Percentiles rank a stretch among this genome's conserved stretches.
phyloP scores from a whole-genome alignment of 768 basidiomycete genomes.

The Cytidiella melzeri region DNA sequence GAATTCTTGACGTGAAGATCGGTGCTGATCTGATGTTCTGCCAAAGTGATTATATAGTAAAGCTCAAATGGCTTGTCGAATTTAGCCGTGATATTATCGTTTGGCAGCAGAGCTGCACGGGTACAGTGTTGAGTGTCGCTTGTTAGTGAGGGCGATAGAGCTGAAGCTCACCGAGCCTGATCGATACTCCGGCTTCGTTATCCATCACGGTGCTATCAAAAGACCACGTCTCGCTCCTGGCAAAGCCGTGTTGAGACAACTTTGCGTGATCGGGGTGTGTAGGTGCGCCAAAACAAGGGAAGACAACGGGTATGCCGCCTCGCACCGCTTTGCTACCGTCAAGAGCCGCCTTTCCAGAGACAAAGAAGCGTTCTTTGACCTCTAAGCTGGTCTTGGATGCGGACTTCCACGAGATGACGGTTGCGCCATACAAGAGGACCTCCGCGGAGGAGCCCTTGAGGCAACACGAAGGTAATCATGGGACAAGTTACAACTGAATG shows the following conservation, averaged over 20 bases:
- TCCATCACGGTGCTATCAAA: constrained; percentile 61
- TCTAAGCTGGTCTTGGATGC: constrained; percentile 28
- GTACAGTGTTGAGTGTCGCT: neutral
- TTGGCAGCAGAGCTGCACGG: constrained; percentile 55
- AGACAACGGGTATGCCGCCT: constrained; percentile 57
- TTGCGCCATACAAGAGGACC: constrained; percentile 78
- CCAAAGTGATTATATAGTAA: constrained; percentile 75
- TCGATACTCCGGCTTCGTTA: constrained; percentile 64
- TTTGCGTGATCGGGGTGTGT: constrained; percentile 63
- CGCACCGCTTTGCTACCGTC: constrained; percentile 78
- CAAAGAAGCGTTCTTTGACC: constrained; percentile 67
- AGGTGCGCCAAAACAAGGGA: constrained; percentile 87
- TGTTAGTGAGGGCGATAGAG: neutral
- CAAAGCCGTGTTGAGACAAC: constrained; percentile 88
- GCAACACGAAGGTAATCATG: neutral
- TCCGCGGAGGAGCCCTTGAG: constrained; percentile 58
- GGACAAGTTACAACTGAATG: neutral
- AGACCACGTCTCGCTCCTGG: constrained; percentile 70
- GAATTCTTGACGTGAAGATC: constrained; percentile 78
- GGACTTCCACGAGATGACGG: constrained; percentile 81
- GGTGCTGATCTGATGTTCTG: constrained; percentile 66
- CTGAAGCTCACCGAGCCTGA: constrained; percentile 59
- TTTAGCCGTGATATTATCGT: constrained; percentile 44
- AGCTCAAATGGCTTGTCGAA: constrained; percentile 70
- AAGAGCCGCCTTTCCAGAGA: constrained; percentile 71